These are phyloP conservation scores for Microbotryum scabiosae DNA, from an alignment of 1,284 basidiomycete species.

Conservation along the genomic window DNA sequence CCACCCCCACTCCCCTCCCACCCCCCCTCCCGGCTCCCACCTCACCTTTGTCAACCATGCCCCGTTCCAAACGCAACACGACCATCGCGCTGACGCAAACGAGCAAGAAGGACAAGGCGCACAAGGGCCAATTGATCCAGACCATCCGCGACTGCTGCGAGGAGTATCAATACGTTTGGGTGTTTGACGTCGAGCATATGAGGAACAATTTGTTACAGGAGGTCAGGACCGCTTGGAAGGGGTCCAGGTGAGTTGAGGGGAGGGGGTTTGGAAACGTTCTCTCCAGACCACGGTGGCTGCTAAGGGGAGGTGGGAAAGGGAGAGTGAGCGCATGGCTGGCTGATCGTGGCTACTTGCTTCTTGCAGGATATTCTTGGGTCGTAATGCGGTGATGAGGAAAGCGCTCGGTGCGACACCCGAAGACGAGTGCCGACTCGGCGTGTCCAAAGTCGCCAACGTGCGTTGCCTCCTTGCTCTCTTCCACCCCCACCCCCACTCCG, in stretches of 20 bases:
- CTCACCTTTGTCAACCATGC: constrained; percentile 35
- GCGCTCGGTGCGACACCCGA: constrained; percentile 82
- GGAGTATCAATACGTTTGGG: constrained; percentile 88
- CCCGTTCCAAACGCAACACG: constrained; percentile 40
- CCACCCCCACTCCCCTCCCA: background rate
- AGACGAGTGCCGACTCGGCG: constrained; percentile 72
- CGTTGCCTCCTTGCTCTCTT: constrained; percentile 35
- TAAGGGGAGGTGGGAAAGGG: too few relatives aligned
- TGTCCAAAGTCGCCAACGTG: constrained; percentile 71
- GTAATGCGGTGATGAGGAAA: constrained; percentile 88
- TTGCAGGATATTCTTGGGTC: constrained; percentile 89
- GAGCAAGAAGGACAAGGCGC: constrained; percentile 48
- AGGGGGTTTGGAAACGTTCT: too few relatives aligned
- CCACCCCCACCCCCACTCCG: background rate
- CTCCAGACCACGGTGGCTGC: too few relatives aligned
- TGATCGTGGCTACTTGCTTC: too few relatives aligned
- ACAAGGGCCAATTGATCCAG: constrained; percentile 74
- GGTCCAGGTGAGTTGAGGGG: constrained; percentile 41
- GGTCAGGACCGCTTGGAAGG: constrained; percentile 86
- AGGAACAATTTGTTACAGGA: constrained; percentile 90
- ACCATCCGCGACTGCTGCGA: constrained; percentile 73
- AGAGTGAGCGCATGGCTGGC: too few relatives aligned
- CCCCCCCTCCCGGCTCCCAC: background rate
- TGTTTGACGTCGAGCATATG: constrained; percentile 92
- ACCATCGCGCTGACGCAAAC: constrained; percentile 50